Base-by-base conservation (phyloP, 129 eudicot species). In the Arctium minus region DNA sequence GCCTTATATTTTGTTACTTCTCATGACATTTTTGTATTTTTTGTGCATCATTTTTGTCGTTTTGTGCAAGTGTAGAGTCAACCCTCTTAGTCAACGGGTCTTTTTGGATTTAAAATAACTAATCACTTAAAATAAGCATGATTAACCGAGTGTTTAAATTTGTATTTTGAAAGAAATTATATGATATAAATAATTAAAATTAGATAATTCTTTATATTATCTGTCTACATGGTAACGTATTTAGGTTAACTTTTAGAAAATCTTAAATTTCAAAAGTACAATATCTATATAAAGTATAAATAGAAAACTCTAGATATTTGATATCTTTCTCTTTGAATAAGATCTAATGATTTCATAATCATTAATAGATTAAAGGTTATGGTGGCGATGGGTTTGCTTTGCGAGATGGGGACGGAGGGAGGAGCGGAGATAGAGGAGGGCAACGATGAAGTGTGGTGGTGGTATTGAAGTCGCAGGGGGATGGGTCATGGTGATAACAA, bases 91-190 rank as follows among this genome's bases (percentile, higher is more conserved):
- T 60, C 68, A 60, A 60, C 30, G 29, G 77, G 56, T 73, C 60
- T 8, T 73, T 73, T 73, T 73, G 77, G 77, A 73, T 73, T 39
- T 73, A 40, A 73, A 39, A 11, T n/a, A 39, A 40, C 74, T 56
- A 56, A 56, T 56, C 65, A 56, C 65, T 15, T 56, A 56, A 56
- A 56, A 56, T 56, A 56, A 56, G 65, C 27, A 56, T 56, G 27
- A 56, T 56, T 56, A 56, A 53, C 1, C 2, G 60, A 46, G 30
- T 60, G 29, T 4, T 60, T 60, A n/a, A 56, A 18, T 56, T 56
- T 17, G 27, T 56, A 56, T 56, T 56, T 56, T 17, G 22, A 56
- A 56, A 4, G 67, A 0, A 56, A 17, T 5, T 17, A 56, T n/a
- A 29, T 56, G 67, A 56, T 56, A 56, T 17, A 17, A 56, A 56